Conservation (phyloP, 2,329 filamentous ascomycete genomes). For the Trichoderma simmonsii region DNA sequence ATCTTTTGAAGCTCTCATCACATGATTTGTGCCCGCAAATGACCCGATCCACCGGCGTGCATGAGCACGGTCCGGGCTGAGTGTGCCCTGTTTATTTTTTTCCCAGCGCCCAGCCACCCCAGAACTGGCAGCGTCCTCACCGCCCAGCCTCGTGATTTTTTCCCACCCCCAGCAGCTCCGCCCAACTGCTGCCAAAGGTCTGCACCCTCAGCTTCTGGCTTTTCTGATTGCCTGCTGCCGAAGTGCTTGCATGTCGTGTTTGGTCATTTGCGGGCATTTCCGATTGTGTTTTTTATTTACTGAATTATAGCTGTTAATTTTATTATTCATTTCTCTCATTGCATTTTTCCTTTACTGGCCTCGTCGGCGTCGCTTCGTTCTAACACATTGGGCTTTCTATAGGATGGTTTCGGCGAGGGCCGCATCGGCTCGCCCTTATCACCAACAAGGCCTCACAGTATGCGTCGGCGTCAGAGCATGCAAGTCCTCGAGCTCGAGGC, state of each 20-base stretch:
- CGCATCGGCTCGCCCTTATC: conserved; percentile 83
- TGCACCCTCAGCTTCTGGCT: conserved; percentile 12
- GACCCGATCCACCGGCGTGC: conserved; percentile 6
- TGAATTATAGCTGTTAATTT: neutral
- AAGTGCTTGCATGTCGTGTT: conserved; percentile 15
- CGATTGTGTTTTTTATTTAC: neutral
- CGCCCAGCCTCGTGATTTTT: conserved; percentile 20
- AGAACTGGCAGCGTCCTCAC: neutral
- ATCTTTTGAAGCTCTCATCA: conserved; percentile 21
- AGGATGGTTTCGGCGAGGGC: conserved; percentile 94
- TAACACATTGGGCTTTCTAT: conserved; percentile 2
- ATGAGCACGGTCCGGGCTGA: neutral
- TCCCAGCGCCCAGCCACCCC: conserved; percentile 6
- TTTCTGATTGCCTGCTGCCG: conserved; percentile 14
- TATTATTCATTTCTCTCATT: neutral
- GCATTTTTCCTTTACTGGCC: neutral
- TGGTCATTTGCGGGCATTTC: conserved; percentile 13
- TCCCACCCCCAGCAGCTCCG: neutral
- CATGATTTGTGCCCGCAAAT: conserved; percentile 17
- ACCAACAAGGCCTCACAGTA: conserved; percentile 88
- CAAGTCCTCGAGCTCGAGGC: conserved; percentile 90
- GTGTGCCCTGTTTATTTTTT: neutral
- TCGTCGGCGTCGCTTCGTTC: conserved; percentile 12
- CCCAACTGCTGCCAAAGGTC: conserved; percentile 4
- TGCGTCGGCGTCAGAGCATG: conserved; percentile 97